Conservation (phyloP, 495 filamentous ascomycete genomes). For the Aspergillus sparsus region DNA sequence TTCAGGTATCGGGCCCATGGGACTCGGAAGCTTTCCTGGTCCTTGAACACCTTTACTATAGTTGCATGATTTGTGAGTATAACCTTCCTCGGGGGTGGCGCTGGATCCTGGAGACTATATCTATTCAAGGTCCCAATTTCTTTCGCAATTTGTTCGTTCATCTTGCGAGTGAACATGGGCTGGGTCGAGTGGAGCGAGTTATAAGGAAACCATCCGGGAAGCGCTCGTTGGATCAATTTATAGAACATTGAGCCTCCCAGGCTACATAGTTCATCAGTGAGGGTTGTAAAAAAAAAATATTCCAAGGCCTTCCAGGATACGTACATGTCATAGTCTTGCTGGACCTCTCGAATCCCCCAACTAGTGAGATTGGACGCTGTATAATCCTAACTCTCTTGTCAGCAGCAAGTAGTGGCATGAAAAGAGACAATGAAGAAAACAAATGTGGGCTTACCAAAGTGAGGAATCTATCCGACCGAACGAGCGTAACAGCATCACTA, state of each 20-base stretch:
- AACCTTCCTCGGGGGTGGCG: slow-evolving; percentile 9
- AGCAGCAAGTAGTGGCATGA: too few relatives aligned
- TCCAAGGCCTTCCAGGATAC: background rate
- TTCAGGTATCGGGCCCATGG: slow-evolving; percentile 17
- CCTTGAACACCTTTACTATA: slow-evolving; percentile 15
- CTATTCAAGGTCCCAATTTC: slow-evolving; percentile 22
- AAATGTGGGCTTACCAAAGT: background rate
- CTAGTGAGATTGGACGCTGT: slow-evolving; percentile 25
- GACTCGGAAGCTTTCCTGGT: slow-evolving; percentile 21
- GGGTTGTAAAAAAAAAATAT: background rate
- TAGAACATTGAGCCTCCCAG: slow-evolving; percentile 28
- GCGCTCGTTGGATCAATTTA: slow-evolving; percentile 29
- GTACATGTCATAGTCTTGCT: slow-evolving; percentile 25
- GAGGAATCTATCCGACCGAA: background rate
- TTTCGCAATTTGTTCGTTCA: slow-evolving; percentile 28
- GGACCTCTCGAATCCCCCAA: slow-evolving; percentile 32
- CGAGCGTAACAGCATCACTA: background rate
- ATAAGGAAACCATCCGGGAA: slow-evolving; percentile 33
- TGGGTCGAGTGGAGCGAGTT: slow-evolving; percentile 32
- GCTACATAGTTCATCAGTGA: background rate
- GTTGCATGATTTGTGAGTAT: background rate
- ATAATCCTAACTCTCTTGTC: slow-evolving; percentile 20
- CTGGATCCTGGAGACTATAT: slow-evolving; percentile 19
- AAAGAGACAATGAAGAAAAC: too few relatives aligned
- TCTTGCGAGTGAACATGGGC: slow-evolving; percentile 31